Evolutionary conservation across 192 early-diverging fungal species (phyloP).

Genomic region (Linnemannia schmuckeri): DNA sequence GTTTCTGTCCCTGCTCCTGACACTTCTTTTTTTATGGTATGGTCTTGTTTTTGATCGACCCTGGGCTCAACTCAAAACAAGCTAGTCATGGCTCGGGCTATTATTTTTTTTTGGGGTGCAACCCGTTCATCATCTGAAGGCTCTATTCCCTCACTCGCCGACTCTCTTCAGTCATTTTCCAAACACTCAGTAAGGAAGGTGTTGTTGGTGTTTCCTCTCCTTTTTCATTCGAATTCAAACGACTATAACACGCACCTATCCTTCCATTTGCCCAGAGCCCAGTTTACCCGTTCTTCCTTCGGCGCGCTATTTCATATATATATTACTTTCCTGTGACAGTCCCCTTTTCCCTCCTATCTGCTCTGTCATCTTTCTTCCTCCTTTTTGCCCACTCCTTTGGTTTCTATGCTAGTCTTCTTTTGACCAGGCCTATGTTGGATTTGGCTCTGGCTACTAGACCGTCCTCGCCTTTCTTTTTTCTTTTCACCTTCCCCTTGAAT

Average conservation of each 20-base stretch:
- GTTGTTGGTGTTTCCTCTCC: background rate
- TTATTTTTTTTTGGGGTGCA: background rate
- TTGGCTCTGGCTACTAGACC: background rate
- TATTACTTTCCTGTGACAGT: background rate
- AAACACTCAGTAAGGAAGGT: background rate
- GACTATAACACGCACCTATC: background rate
- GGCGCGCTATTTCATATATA: background rate
- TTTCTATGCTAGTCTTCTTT: background rate
- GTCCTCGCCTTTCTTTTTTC: background rate
- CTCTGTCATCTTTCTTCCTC: background rate
- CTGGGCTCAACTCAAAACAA: background rate
- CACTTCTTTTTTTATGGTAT: background rate
- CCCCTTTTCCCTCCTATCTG: background rate
- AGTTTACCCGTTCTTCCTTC: background rate
- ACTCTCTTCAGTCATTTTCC: background rate
- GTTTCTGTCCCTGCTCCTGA: background rate
- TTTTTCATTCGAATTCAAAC: background rate
- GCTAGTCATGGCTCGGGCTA: background rate
- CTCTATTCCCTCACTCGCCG: background rate
- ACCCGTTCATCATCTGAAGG: background rate
- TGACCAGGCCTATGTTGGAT: background rate
- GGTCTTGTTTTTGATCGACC: background rate
- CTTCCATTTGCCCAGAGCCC: background rate
- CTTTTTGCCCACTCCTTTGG: background rate
- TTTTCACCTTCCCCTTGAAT: conserved; percentile 8